Conservation (phyloP, 2,329 filamentous ascomycete species). For the Fusarium camptoceras region DNA sequence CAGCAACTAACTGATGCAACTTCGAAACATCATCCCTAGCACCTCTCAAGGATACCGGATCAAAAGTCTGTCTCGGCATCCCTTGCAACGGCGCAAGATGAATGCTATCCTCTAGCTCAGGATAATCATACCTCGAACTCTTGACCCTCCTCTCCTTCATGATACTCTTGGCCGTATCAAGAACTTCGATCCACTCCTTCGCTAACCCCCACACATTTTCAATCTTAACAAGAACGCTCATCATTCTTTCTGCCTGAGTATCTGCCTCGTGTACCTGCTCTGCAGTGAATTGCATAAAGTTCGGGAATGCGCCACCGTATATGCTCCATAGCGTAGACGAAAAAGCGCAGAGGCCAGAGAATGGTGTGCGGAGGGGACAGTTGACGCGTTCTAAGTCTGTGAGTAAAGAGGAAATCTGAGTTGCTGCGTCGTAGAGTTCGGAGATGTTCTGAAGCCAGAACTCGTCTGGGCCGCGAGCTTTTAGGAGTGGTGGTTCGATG, state of each 20-base stretch:
- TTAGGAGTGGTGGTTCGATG: constrained; percentile 40
- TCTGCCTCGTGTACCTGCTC: constrained; percentile 13
- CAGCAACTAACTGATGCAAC: background rate
- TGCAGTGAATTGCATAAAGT: constrained; percentile 33
- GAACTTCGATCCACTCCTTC: constrained; percentile 44
- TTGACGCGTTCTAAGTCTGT: constrained; percentile 38
- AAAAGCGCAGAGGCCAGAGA: constrained; percentile 41
- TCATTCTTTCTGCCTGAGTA: constrained; percentile 27
- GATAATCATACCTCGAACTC: constrained; percentile 44
- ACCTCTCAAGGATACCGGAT: background rate
- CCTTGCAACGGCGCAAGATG: constrained; percentile 41
- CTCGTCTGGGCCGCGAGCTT: constrained; percentile 30
- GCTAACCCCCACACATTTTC: constrained; percentile 39
- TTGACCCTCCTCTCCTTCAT: constrained; percentile 32
- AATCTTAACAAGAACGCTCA: constrained; percentile 29
- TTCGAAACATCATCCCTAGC: background rate
- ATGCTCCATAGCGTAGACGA: constrained; percentile 32
- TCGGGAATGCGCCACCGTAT: constrained; percentile 40
- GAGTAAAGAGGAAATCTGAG: constrained; percentile 41
- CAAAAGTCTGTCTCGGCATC: constrained; percentile 39
- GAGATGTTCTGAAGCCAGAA: constrained; percentile 38
- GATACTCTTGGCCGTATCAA: constrained; percentile 36
- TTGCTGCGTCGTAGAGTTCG: constrained; percentile 38
- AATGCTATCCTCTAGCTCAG: constrained; percentile 42
- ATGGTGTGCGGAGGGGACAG: constrained; percentile 38